Base-by-base conservation (phyloP, 2,329 filamentous ascomycete species). In the Claviceps fusiformis region DNA sequence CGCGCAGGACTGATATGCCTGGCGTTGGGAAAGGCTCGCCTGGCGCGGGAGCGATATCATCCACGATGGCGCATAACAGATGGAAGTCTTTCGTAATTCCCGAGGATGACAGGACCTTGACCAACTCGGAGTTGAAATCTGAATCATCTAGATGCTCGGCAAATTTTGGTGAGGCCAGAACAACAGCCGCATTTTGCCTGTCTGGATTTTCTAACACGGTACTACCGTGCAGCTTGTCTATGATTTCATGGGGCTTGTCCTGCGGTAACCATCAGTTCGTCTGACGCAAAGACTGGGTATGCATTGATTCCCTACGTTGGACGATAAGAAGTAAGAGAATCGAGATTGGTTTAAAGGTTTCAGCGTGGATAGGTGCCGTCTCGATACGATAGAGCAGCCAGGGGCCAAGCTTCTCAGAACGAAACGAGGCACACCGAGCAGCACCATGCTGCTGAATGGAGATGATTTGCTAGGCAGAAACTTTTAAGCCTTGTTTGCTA, bases 51-150 rank as follows among this genome's bases (percentile, higher is more conserved):
- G 72, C 66, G 37, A 85, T 65, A 9, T 75, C 73, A 62, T 85
- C 81, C 33, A 82, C 75, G 5, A 81, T 75, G 13, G 76, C 82
- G 29, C 71, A 70, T 15, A 85, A 59, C 8, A 83, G 67, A 57
- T 76, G 69, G 39, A 80, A 67, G 29, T 70, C 61, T 5, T 57
- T 55, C 50, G 71, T 64, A 43, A 73, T 70, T 13, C 59, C 60
- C 29, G 65, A 62, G 47, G 77, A 76, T 17, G 75, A 70, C 29
- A 81, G 67, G 64, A 76, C 71, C 10, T 68, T 63, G 11, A 74
- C 71, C 52, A 80, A 70, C 6, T 70, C 62, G 15, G 52, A 49
- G 63, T 77, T 71, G 57, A 78, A 74, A 0, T 50, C 59, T 31
- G 66, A 61, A 55, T 80, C 71, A 9, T 75, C 71, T 3, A 81